Base-by-base conservation (phyloP, 345 rosid genomes). In the Moringa oleifera region DNA sequence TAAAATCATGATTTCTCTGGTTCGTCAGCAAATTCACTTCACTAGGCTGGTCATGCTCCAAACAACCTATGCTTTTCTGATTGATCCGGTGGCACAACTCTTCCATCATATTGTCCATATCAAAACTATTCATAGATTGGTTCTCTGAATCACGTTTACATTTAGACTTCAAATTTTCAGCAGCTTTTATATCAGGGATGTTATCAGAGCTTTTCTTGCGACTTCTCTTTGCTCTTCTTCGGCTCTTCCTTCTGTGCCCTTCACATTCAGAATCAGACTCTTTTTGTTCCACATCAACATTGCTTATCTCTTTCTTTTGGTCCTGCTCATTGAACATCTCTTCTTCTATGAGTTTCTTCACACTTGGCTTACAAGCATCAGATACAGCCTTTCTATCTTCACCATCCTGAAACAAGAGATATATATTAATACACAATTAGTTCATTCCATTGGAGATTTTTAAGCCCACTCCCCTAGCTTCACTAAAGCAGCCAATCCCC, bases 321-420 rank as follows among this genome's bases (percentile, higher is more conserved):
- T 50, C 75, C 58, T 74, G 73, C 71, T 85, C 89, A 19, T 59
- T 61, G 37, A 79, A 73, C 84, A 91, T 85, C 74, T 91, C 99
- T 73, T 91, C 90, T 67, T 93, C 99, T 20, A 95, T 88, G 67
- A 91, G 99, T 68, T 75, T 84, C 84, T 91, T 91, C 73, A 95
- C 90, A 69, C 96, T 89, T 61, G 94, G 88, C 74, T 80, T 85
- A 37, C 74, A 63, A 57, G 72, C 54, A 59, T 62, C 67, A 50
- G 56, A 28, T 19, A 55, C 55, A 36, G 21, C 56, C 53, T 68
- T 71, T 59, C 68, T 72, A 67, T 82, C 81, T 74, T 81, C 83
- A 64, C 71, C 68, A 65, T 63, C 85, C 97, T 90, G 84, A 68
- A 67, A 66, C 41, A 74, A 56, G 63, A 20, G 50, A 66, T 18